Conservation (phyloP, 2,329 filamentous ascomycete genomes). For the Cryphonectria nitschkei region DNA sequence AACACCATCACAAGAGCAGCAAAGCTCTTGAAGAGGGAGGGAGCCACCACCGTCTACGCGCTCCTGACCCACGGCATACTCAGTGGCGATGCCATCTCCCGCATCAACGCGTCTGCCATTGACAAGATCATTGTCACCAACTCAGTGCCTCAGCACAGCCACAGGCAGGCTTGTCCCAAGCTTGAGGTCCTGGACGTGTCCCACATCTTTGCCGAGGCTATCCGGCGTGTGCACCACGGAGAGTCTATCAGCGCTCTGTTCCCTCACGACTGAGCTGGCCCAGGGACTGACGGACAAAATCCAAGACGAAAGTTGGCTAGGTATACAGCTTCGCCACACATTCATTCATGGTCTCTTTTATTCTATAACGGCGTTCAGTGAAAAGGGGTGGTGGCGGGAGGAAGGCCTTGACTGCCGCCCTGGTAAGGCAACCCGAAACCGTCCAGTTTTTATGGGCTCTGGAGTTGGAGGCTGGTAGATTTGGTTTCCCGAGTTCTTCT, state of each 20-base stretch:
- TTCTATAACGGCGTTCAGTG: slow-evolving; percentile 21
- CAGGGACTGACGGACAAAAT: neutral
- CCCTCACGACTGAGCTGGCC: slow-evolving; percentile 67
- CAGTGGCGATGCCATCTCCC: slow-evolving; percentile 90
- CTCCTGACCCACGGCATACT: slow-evolving; percentile 94
- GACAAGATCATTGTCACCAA: slow-evolving; percentile 97
- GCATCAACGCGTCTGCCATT: slow-evolving; percentile 89
- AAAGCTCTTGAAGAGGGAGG: slow-evolving; percentile 95
- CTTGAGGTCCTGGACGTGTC: slow-evolving; percentile 91
- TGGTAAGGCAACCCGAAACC: slow-evolving; percentile 22
- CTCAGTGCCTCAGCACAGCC: slow-evolving; percentile 86
- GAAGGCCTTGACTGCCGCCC: slow-evolving; percentile 11
- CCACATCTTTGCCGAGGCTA: slow-evolving; percentile 91
- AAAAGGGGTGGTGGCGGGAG: neutral
- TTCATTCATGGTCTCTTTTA: slow-evolving; percentile 14
- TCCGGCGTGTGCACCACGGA: slow-evolving; percentile 93
- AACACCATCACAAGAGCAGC: slow-evolving; percentile 97
- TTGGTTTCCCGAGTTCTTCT: slow-evolving; percentile 12
- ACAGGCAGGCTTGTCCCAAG: slow-evolving; percentile 78
- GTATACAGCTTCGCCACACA: slow-evolving; percentile 12
- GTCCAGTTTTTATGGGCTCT: slow-evolving; percentile 15
- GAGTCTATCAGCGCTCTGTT: slow-evolving; percentile 98
- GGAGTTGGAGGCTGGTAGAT: slow-evolving; percentile 30
- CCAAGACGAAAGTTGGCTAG: neutral
- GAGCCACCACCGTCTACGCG: slow-evolving; percentile 88